Evolutionary conservation across 2,329 filamentous ascomycete genomes (phyloP).

Genomic region (Fusarium paranaense): DNA sequence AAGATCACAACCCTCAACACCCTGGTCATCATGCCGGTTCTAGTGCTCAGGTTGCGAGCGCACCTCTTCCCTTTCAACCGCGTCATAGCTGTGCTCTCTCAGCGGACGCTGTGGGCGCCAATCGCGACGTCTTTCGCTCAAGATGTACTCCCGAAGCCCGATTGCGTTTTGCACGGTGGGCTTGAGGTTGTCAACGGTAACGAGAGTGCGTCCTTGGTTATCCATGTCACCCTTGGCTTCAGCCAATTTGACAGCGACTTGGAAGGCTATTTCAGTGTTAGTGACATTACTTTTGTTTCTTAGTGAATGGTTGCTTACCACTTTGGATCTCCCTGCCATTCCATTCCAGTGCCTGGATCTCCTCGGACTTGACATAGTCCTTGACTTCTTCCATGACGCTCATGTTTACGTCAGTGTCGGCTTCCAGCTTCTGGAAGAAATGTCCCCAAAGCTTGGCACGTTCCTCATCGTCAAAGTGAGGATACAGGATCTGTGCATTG

Average conservation of each 20-base stretch:
- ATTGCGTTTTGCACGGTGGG: background rate
- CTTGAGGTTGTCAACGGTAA: background rate
- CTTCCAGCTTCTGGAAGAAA: background rate
- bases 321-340: background rate
- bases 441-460: background rate
- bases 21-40: background rate
- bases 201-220: background rate
- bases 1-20: background rate
- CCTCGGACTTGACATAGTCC: background rate
- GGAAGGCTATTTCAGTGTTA: background rate
- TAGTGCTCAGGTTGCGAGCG: background rate
- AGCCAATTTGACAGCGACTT: background rate
- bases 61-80: background rate
- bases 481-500: background rate
- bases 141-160: background rate
- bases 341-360: background rate
- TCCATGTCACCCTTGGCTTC: background rate
- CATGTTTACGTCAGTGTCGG: background rate
- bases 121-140: background rate
- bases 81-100: background rate
- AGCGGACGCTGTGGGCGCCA: background rate
- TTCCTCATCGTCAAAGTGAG: background rate
- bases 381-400: background rate
- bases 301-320: background rate
- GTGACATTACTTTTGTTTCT: background rate